Conservation (phyloP, 2,329 filamentous ascomycete genomes). For the Cercospora janseana region DNA sequence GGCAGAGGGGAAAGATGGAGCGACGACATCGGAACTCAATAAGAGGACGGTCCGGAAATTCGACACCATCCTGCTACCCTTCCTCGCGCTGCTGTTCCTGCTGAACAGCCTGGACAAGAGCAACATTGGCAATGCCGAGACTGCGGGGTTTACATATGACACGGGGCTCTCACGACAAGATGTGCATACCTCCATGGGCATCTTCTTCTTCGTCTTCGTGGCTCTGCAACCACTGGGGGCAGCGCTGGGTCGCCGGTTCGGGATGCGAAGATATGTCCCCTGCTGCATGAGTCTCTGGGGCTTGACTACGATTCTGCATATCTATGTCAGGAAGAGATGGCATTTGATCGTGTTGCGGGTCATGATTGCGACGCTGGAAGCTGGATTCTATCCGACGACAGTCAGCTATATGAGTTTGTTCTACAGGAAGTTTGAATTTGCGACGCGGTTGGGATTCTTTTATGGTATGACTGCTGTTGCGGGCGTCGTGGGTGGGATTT, state of each 20-base stretch:
- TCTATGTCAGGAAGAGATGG: slow-evolving; percentile 48
- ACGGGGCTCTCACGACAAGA: slow-evolving; percentile 53
- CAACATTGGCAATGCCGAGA: slow-evolving; percentile 57
- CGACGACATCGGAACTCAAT: slow-evolving; percentile 25
- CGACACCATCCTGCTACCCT: slow-evolving; percentile 52
- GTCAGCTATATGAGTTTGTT: slow-evolving; percentile 60
- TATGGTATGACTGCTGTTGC: slow-evolving; percentile 59
- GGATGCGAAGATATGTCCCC: slow-evolving; percentile 57
- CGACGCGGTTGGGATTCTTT: slow-evolving; percentile 53
- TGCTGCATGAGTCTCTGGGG: slow-evolving; percentile 57
- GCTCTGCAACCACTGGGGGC: slow-evolving; percentile 56
- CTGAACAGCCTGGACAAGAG: slow-evolving; percentile 55
- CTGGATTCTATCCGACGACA: slow-evolving; percentile 59
- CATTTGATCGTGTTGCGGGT: slow-evolving; percentile 49
- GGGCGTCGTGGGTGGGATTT: slow-evolving; percentile 55
- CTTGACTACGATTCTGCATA: slow-evolving; percentile 49
- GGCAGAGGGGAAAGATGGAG: not conserved
- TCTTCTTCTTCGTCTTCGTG: slow-evolving; percentile 61
- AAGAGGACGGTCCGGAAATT: slow-evolving; percentile 48
- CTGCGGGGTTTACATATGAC: slow-evolving; percentile 59
- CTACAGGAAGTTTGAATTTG: slow-evolving; percentile 59
- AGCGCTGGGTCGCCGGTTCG: slow-evolving; percentile 57
- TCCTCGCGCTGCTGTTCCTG: slow-evolving; percentile 53
- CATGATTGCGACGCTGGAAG: slow-evolving; percentile 51
- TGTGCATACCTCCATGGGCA: slow-evolving; percentile 56